A percentile compares a stretch with the other conserved stretches of the same genome.
These are phyloP conservation scores for Cystobasidium onofrii DNA, from an alignment of 768 basidiomycete species.

Conservation along the genomic window DNA sequence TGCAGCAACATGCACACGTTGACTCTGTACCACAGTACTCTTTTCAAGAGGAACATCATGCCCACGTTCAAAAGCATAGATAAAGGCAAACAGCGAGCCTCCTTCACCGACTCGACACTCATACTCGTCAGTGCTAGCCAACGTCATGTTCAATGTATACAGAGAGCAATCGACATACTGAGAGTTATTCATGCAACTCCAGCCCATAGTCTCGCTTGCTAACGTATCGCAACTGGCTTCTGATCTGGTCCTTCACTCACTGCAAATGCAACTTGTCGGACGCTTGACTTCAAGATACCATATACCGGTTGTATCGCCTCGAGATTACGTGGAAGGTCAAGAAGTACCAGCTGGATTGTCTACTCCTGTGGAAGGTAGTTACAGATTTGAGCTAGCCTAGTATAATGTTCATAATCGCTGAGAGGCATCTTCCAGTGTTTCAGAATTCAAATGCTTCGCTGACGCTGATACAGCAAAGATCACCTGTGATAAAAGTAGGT, in stretches of 20 bases:
- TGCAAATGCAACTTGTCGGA: constrained; percentile 24
- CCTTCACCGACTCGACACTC: constrained; percentile 14
- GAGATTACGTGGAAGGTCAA: constrained; percentile 26
- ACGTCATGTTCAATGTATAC: background rate
- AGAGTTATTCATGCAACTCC: background rate
- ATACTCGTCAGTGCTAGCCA: constrained; percentile 12
- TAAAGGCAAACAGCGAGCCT: constrained; percentile 13
- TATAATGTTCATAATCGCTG: too few species aligned
- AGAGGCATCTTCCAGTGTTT: constrained; percentile 7
- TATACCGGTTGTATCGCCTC: constrained; percentile 17
- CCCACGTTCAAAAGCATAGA: background rate
- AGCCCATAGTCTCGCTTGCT: constrained; percentile 29
- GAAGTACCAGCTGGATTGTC: constrained; percentile 1
- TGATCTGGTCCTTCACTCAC: constrained; percentile 20
- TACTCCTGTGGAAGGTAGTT: constrained; percentile 5
- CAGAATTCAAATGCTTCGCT: background rate
- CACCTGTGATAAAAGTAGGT: constrained; percentile 22
- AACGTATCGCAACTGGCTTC: constrained; percentile 17
- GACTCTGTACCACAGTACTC: background rate
- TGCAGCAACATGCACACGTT: background rate
- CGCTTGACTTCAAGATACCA: background rate
- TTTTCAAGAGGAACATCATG: background rate
- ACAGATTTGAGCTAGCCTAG: too few species aligned
- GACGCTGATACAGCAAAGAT: constrained; percentile 20
- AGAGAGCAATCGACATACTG: background rate